Base-by-base conservation (phyloP, 2,329 filamentous ascomycete genomes). In the Fusarium sp. region DNA sequence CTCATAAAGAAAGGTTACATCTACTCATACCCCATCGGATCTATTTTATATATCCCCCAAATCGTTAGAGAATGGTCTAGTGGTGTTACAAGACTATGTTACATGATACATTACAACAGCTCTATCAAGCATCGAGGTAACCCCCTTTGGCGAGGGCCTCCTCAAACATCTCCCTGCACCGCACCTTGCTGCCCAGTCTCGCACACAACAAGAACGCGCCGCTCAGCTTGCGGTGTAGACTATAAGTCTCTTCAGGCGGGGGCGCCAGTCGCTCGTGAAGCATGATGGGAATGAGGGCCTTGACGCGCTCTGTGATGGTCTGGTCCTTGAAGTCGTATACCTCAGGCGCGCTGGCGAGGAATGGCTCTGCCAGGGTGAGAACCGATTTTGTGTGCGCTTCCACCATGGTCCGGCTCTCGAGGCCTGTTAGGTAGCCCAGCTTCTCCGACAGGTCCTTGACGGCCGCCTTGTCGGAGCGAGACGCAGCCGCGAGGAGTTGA, bases 171-270 rank as follows among this genome's bases (percentile, higher is more conserved):
- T 93, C 91, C 72, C 93, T 90, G 77, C 96, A 98, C 66, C 87
- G 87, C 4, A 99, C 95, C 73, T 90, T 89, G 81, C 94, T 98
- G 4, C 94, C 95, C 69, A 99, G 82, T 74, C 91, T 89, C 0
- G 96, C 95, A 82, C 96, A 99, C 20, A 99, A 87, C 79, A 99
- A 83, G 81, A 99, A 99, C 0, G 96, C 97, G 0, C 96, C 96
- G 81, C 95, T 98, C 64, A 99, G 85, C 85, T 99, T 99, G 70
- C 96, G 90, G 83, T 99, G 96, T 78, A 99, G 84, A 81, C 93
- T 96, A 80, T 99, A 99, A 62, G 96, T 99, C 87, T 99, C 96
- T 84, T 99, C 97, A 0, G 96, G 96, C 27, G 97, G 96, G 27
- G 96, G 96, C 18, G 94, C 91, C 22, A 99, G 85, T 38, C 96